Base-by-base conservation (phyloP, 2,329 filamentous ascomycete genomes). In the Xylaria digitata region DNA sequence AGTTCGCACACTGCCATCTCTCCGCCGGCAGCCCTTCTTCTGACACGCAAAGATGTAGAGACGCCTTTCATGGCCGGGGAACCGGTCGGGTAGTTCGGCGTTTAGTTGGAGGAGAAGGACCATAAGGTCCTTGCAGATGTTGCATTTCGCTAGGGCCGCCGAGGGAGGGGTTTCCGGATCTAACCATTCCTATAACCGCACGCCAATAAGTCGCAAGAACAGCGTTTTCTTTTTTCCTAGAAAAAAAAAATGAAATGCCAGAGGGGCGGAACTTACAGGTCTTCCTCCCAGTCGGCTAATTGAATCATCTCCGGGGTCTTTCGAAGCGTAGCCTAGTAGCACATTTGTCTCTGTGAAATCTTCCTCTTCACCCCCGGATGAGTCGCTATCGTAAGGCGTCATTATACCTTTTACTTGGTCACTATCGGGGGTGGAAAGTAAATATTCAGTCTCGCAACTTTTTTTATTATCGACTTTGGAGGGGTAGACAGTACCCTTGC, bases 21-120 rank as follows among this genome's bases (percentile, higher is more conserved):
- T 95, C 70, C 94, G 86, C 74, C 92, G 88, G 77, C 96, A 99
- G 11, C 88, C 83, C 78, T 92, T 92, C 71, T 88, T 86, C 66
- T 89, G 87, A 79, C 96, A 99, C 19, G 87, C 87, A 78, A 97
- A 94, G 13, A 99, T 84, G 76, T 97, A 98, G 19, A 99, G 78
- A 68, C 95, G 88, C 72, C 96, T 86, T 75, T 97, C 93, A 79
- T 98, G 93, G 63, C 90, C 89, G 1, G 94, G 92, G 75, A 97
- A 97, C 55, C 89, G 86, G 62, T 95, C 91, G 15, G 94, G 94
- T 3, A 98, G 85, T 77, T 97, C 94, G 74, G 89, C 94, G 79
- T 99, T 93, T 32, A 99, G 86, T 79, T 99, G 94, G 53, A 99
- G 86, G 2, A 99, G 87, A 11, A 98, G 85, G 1, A 89, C 90